Percentiles rank a stretch among this genome's conserved stretches.
Evolutionary conservation across 2,329 filamentous ascomycete genomes (phyloP).

Genomic region (Diaporthe longicolla): DNA sequence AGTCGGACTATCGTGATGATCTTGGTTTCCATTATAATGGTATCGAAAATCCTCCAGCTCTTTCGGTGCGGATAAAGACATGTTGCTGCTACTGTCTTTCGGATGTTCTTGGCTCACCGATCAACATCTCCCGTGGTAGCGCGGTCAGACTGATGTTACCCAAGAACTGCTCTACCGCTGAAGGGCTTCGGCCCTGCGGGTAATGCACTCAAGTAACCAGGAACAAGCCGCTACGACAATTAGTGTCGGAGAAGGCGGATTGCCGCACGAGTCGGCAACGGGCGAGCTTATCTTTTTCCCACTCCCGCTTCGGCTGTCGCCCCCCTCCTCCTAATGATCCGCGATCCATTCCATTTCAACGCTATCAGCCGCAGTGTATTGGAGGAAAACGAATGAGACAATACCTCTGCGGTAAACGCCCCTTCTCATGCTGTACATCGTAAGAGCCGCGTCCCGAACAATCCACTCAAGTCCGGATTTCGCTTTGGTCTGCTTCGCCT

Average conservation of each 20-base stretch:
- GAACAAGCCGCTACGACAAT: neutral
- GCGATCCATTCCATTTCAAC: neutral
- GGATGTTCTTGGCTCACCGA: constrained; percentile 2
- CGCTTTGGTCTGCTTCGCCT: neutral
- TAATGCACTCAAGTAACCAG: neutral
- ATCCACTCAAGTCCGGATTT: neutral
- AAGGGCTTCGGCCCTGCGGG: neutral
- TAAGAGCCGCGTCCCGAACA: neutral
- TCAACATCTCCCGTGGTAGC: neutral
- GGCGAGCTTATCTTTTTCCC: constrained; percentile 19
- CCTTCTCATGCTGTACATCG: constrained; percentile 1
- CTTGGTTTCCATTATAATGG: constrained; percentile 6
- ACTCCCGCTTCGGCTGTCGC: constrained; percentile 7
- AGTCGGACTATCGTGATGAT: neutral
- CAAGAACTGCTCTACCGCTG: neutral
- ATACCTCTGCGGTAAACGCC: neutral
- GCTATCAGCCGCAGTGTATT: neutral
- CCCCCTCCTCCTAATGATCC: neutral
- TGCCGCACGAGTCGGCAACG: constrained; percentile 12
- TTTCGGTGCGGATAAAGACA: neutral
- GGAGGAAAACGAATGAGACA: neutral
- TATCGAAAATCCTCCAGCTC: neutral
- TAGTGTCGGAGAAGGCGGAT: neutral
- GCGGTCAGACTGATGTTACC: neutral
- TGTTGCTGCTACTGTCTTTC: neutral